phyloP scores from a whole-genome alignment of 495 filamentous ascomycete species.

The Hypoxylon perforatum region DNA sequence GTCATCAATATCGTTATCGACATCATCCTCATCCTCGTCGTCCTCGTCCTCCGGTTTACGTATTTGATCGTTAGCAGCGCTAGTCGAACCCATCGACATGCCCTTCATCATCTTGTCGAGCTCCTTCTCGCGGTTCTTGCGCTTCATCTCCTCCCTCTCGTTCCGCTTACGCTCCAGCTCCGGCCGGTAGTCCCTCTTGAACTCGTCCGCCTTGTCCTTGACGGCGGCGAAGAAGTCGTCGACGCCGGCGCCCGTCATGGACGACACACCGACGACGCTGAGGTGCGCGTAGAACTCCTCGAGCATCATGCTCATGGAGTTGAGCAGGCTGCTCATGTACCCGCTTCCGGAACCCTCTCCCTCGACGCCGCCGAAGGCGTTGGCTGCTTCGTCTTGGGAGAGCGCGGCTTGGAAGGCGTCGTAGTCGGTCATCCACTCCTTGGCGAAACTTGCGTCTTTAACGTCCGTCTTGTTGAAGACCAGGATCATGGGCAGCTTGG shows the following conservation, averaged over 20 bases:
- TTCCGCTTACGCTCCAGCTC: slow-evolving; percentile 84
- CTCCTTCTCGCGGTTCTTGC: slow-evolving; percentile 77
- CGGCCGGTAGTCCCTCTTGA: slow-evolving; percentile 89
- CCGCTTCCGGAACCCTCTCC: slow-evolving; percentile 78
- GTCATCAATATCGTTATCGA: slow-evolving; percentile 59
- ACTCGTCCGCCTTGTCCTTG: slow-evolving; percentile 85
- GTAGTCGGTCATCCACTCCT: slow-evolving; percentile 99
- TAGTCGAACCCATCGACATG: slow-evolving; percentile 73
- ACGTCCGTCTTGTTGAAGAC: slow-evolving; percentile 99
- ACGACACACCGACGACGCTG: slow-evolving; percentile 89
- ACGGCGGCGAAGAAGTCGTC: slow-evolving; percentile 94
- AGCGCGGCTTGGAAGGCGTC: slow-evolving; percentile 93
- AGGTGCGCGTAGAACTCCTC: slow-evolving; percentile 98
- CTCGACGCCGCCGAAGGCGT: slow-evolving; percentile 79
- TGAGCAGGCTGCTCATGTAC: slow-evolving; percentile 96
- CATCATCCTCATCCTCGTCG: slow-evolving; percentile 55
- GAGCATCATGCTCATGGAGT: slow-evolving; percentile 97
- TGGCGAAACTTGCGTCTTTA: slow-evolving; percentile 87
- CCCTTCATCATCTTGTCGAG: slow-evolving; percentile 93
- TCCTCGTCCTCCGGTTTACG: slow-evolving; percentile 62
- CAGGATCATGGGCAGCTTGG: slow-evolving; percentile 95
- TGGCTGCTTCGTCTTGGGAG: slow-evolving; percentile 77
- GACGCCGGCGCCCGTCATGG: slow-evolving; percentile 91
- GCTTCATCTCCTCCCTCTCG: slow-evolving; percentile 78
- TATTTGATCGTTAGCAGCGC: slow-evolving; percentile 39